A percentile compares a stretch with the other conserved stretches of the same genome.
phyloP scores from a whole-genome alignment of 345 rosid species.

The Populus deltoides region DNA sequence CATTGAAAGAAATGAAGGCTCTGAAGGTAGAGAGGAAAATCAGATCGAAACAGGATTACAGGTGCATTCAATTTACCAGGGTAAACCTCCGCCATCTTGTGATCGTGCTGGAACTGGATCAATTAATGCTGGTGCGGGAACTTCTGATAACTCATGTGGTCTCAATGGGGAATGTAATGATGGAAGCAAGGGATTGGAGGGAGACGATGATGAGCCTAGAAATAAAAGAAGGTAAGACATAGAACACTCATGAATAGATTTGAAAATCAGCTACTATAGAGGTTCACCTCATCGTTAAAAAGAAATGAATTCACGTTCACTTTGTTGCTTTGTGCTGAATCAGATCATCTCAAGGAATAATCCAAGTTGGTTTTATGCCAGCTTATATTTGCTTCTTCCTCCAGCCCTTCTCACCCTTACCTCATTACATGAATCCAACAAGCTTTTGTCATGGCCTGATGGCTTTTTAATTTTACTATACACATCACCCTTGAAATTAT shows the following conservation, averaged over 20 bases:
- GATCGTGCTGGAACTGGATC: constrained; percentile 34
- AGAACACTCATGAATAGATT: neutral
- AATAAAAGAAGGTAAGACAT: constrained; percentile 66
- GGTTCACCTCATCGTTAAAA: neutral
- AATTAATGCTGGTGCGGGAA: constrained; percentile 32
- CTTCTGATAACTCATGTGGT: constrained; percentile 62
- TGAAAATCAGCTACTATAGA: neutral
- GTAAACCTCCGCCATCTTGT: constrained; percentile 19
- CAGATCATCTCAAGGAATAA: neutral
- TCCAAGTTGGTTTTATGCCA: neutral
- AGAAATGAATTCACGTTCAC: neutral
- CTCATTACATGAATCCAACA: neutral
- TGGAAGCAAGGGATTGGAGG: constrained; percentile 49
- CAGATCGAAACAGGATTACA: constrained; percentile 36
- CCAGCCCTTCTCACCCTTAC: neutral
- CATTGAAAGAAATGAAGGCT: constrained; percentile 46
- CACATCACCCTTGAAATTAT: neutral
- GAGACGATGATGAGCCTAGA: constrained; percentile 58
- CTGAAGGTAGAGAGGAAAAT: constrained; percentile 41
- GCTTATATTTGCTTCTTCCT: neutral
- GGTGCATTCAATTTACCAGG: constrained; percentile 23
- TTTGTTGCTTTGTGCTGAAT: neutral
- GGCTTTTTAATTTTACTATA: neutral
- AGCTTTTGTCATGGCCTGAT: neutral
- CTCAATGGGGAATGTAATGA: constrained; percentile 63